Percentiles rank a stretch among this genome's conserved stretches.
These are phyloP conservation scores for Gossypium rotundifolium DNA, from an alignment of 345 rosid genomes.

Conservation along the genomic window DNA sequence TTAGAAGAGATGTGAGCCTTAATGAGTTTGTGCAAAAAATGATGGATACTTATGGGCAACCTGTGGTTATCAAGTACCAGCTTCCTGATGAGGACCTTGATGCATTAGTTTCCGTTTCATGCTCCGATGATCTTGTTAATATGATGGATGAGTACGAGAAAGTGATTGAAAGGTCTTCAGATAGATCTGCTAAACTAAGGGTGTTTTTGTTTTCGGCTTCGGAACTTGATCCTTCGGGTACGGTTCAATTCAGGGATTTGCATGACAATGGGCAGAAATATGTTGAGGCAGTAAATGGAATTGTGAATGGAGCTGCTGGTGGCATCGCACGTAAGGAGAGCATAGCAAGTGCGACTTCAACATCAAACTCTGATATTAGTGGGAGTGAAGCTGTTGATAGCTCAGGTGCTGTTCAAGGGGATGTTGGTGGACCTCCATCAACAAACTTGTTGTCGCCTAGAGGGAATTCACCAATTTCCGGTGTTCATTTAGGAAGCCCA, in stretches of 20 bases:
- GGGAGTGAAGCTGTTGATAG: constrained; percentile 44
- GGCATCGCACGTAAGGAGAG: constrained; percentile 52
- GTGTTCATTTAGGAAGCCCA: constrained; percentile 32
- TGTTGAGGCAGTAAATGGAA: constrained; percentile 66
- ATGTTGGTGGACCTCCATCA: constrained; percentile 26
- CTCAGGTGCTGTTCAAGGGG: constrained; percentile 33
- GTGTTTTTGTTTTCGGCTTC: constrained; percentile 56
- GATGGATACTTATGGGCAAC: constrained; percentile 46
- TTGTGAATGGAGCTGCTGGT: constrained; percentile 30
- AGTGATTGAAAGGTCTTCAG: constrained; percentile 49
- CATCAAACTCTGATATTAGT: constrained; percentile 59
- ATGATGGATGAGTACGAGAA: constrained; percentile 84
- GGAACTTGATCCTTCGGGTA: constrained; percentile 43
- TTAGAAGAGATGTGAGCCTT: constrained; percentile 46
- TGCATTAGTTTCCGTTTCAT: constrained; percentile 67
- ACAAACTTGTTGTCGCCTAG: constrained; percentile 30
- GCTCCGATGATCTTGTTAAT: constrained; percentile 70
- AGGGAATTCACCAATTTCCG: constrained; percentile 23
- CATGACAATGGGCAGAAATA: constrained; percentile 54
- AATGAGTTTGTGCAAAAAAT: constrained; percentile 53
- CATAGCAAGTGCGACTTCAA: constrained; percentile 53
- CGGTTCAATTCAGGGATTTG: constrained; percentile 42
- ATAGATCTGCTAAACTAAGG: constrained; percentile 65
- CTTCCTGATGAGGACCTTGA: constrained; percentile 86
- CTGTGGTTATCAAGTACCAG: constrained; percentile 61